Base-by-base conservation (phyloP, 176 grass and related monocot genomes). In the Triticum timopheevii region DNA sequence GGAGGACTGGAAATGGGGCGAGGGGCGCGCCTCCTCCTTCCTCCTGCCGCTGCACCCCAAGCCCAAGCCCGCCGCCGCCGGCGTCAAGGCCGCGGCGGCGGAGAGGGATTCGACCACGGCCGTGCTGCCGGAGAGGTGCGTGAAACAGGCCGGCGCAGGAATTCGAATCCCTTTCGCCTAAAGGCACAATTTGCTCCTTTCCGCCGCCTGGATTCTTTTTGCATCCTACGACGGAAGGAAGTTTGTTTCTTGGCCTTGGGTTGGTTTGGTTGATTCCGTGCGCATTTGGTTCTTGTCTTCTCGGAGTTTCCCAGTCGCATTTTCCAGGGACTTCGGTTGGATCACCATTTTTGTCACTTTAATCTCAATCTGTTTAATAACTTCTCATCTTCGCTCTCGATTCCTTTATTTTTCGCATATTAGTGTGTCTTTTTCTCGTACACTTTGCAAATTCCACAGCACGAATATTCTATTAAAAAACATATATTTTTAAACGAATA, bases 1-100 rank as follows among this genome's bases (percentile, higher is more conserved):
- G 49, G 54, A 36, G 68, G 44, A 17, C 35, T 44, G 76, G 87
- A 78, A 15, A 82, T 36, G 24, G 79, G 19, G 38, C 52, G 45
- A 16, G 38, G 50, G 12, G 5, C 5, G 59, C 17, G 78, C 95
- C 10, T 95, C 95, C 10, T 98, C 73, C 24, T 76, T 98, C 79
- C 70, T 98, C 70, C 72, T 98, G 50, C 95, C 88, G 40, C 89
- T 98, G 36, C 80, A 92, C 82, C 77, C 89, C 31, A 98, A 95
- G 77, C 49, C 49, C 49, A 54, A 16, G 15, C 1, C 49, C 15
- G 45, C 58, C 9, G 4, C 17, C 31, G 68, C 2, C 68, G 22
- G 22, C 65, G 20, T 22, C 16, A 56, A 3, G 84, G 39, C 19
- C 30, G 78, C 31, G 3, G 39, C 22, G 36, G 35, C 38, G 61